Conservation (phyloP, 768 basidiomycete genomes). For the Boletus fagicola region DNA sequence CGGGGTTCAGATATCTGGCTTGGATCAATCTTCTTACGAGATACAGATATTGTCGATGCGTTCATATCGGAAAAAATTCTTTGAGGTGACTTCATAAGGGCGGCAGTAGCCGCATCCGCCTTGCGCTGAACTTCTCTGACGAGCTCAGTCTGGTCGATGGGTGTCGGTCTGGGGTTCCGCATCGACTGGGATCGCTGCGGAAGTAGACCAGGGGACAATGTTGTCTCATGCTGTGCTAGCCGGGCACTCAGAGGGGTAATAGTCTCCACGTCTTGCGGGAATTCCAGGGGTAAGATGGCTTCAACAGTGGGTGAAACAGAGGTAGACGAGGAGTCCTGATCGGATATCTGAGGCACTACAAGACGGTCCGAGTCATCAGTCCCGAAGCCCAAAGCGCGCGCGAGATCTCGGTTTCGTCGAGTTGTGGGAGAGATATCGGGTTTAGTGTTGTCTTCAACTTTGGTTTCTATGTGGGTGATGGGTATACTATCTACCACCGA, state of each 20-base stretch:
- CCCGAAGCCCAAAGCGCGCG: constrained; percentile 68
- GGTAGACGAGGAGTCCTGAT: constrained; percentile 29
- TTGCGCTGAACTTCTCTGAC: constrained; percentile 65
- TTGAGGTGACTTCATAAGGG: constrained; percentile 51
- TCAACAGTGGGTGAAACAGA: constrained; percentile 37
- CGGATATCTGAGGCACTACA: constrained; percentile 20
- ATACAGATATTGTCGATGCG: constrained; percentile 39
- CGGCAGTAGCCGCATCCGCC: constrained; percentile 63
- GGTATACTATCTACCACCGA: constrained; percentile 58
- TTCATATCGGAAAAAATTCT: constrained; percentile 42
- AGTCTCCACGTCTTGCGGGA: constrained; percentile 18
- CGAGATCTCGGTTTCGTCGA: constrained; percentile 70
- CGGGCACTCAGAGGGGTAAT: constrained; percentile 3
- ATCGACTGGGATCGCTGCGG: constrained; percentile 36
- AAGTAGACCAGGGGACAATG: constrained; percentile 17
- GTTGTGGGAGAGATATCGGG: constrained; percentile 48
- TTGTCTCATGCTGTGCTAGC: constrained; percentile 1
- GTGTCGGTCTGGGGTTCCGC: constrained; percentile 38
- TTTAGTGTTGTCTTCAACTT: constrained; percentile 26
- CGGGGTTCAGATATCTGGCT: constrained; percentile 66
- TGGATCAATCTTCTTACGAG: constrained; percentile 57
- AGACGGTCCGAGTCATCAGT: constrained; percentile 36
- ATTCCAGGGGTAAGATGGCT: constrained; percentile 29
- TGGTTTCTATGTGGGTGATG: constrained; percentile 33
- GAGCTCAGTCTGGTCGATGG: constrained; percentile 54